Percentiles rank a stretch among this genome's conserved stretches.
These are phyloP conservation scores for Lactifluus echinatus DNA, from an alignment of 768 basidiomycete genomes.

Conservation along the genomic window DNA sequence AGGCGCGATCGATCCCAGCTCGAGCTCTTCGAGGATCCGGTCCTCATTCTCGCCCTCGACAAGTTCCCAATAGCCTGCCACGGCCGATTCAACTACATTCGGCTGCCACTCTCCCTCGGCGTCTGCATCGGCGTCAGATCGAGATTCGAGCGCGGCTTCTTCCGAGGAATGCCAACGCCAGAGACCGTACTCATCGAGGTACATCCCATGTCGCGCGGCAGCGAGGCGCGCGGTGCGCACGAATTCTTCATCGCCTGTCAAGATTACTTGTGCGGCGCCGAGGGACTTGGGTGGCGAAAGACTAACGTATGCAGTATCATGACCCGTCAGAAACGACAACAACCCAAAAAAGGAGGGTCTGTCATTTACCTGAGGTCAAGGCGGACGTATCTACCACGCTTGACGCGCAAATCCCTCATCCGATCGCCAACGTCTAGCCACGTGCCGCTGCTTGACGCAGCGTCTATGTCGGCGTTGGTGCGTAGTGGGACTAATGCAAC, in stretches of 20 bases:
- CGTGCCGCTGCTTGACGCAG: neutral
- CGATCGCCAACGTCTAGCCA: conserved; percentile 28
- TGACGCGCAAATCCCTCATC: conserved; percentile 21
- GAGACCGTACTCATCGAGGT: conserved; percentile 53
- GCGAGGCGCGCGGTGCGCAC: conserved; percentile 32
- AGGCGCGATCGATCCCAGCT: conserved; percentile 10
- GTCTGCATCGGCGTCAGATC: neutral
- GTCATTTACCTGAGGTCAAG: conserved; percentile 24
- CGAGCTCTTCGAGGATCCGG: conserved; percentile 16
- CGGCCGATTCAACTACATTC: neutral
- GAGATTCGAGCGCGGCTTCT: conserved; percentile 3
- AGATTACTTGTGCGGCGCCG: conserved; percentile 42
- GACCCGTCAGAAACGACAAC: neutral
- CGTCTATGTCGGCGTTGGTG: neutral
- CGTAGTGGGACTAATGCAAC: conserved; percentile 40
- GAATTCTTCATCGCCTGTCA: conserved; percentile 52
- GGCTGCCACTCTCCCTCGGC: neutral
- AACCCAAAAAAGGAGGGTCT: too few relatives aligned
- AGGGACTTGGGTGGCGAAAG: conserved; percentile 40
- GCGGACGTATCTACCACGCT: conserved; percentile 23
- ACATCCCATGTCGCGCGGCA: conserved; percentile 39
- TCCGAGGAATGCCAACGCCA: conserved; percentile 43
- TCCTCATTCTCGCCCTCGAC: conserved; percentile 17
- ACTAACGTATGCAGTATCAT: conserved; percentile 23
- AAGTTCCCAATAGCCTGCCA: conserved; percentile 15